Percentiles rank a stretch among this genome's conserved stretches.
These are phyloP conservation scores for Oenanthe javanica DNA, from an alignment of 140 eudicot genomes.

Conservation along the genomic window DNA sequence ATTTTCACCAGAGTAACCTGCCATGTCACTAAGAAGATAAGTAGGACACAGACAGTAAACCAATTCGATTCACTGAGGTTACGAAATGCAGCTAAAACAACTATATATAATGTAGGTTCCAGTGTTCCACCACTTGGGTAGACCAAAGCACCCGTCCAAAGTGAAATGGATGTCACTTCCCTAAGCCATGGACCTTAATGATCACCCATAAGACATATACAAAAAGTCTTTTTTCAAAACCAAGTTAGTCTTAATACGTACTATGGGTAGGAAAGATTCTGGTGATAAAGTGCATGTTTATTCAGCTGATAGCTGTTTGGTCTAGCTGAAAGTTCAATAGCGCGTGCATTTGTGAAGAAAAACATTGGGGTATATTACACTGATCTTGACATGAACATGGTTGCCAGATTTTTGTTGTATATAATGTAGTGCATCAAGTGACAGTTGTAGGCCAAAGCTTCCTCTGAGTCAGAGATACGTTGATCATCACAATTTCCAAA, in stretches of 20 bases:
- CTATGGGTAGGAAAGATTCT: too few relatives aligned
- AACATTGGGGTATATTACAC: too few relatives aligned
- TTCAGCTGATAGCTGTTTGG: too few relatives aligned
- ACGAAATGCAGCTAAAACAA: background rate
- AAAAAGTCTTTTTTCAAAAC: too few relatives aligned
- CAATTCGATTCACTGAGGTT: background rate
- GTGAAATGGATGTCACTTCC: background rate
- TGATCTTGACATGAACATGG: too few relatives aligned
- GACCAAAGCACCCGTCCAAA: background rate
- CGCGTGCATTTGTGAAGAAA: background rate
- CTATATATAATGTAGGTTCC: background rate
- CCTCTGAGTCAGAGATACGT: background rate
- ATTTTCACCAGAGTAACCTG: slow-evolving; percentile 96
- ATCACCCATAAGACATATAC: background rate
- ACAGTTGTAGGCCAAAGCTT: background rate
- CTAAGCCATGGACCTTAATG: background rate
- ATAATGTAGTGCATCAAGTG: background rate
- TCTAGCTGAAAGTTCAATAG: background rate
- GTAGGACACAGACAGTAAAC: background rate
- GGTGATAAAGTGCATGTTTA: too few relatives aligned
- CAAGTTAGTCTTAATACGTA: too few relatives aligned
- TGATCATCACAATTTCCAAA: background rate
- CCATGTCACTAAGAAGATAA: slow-evolving; percentile 8
- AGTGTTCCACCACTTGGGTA: background rate
- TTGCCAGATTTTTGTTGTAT: too few relatives aligned